These are phyloP conservation scores for Chenopodium album DNA, from an alignment of 148 eudicot species.

Conservation along the genomic window DNA sequence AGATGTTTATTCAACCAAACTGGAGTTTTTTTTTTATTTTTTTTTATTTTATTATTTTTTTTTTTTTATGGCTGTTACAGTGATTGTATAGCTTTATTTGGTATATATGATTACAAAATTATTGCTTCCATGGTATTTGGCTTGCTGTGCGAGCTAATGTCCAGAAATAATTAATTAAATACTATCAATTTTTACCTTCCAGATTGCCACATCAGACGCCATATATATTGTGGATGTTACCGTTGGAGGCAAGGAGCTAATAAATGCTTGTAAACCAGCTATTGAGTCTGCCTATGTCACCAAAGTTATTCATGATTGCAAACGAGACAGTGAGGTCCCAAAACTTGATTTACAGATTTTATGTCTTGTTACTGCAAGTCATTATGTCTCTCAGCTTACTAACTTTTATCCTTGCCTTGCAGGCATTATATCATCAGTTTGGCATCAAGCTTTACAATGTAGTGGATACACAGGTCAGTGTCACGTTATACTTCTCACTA, in stretches of 20 bases:
- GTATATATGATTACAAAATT: too few relatives aligned
- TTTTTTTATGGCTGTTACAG: not conserved
- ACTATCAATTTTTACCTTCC: slow-evolving; percentile 6
- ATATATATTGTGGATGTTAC: slow-evolving; percentile 30
- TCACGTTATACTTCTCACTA: not conserved
- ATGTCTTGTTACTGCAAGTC: not conserved
- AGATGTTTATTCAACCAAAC: not conserved
- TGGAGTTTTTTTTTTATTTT: not conserved
- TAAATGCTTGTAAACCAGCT: slow-evolving; percentile 33
- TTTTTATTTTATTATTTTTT: too few relatives aligned
- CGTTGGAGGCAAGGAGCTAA: slow-evolving; percentile 24
- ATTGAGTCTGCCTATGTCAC: slow-evolving; percentile 34
- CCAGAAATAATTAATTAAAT: not conserved
- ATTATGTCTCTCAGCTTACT: not conserved
- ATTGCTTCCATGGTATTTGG: not conserved
- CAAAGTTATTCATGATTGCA: slow-evolving; percentile 35
- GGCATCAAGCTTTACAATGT: slow-evolving; percentile 34
- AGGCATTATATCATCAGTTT: slow-evolving; percentile 34
- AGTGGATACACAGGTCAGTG: slow-evolving; percentile 34
- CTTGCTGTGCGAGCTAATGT: not conserved
- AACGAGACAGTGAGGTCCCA: slow-evolving; percentile 36
- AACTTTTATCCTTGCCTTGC: not conserved
- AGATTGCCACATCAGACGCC: slow-evolving; percentile 27
- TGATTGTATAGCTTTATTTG: too few relatives aligned
- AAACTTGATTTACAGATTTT: not conserved